Base-by-base conservation (phyloP, 257 asterid genomes). In the Lavandula angustifolia region DNA sequence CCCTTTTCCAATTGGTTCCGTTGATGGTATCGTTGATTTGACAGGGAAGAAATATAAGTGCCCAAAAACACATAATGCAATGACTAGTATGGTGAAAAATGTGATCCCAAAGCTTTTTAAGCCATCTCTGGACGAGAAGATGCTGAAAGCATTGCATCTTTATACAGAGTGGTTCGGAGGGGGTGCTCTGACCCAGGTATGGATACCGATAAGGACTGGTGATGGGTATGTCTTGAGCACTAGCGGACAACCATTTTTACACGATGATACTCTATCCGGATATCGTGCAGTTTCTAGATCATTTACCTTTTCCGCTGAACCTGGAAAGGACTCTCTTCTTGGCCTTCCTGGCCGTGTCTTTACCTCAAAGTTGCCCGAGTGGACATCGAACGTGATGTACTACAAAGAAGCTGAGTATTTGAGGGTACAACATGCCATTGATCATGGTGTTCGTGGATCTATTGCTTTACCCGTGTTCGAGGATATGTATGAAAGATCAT, bases 321-420 rank as follows among this genome's bases (percentile, higher is more conserved):
- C 59, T 0, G 79, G 68, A 53, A 62, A 81, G 9, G 82, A 79
- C 38, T 73, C 81, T 13, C 52, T 75, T 67, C 77, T 64, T 0
- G 92, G 96, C 59, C 91, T 91, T 67, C 96, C 97, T 16, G 97
- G 96, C 14, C 90, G 96, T 14, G 97, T 91, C 17, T 87, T 85
- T 68, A 60, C 75, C 33, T 85, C 96, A 12, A 81, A 80, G 66
- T 61, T 85, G 33, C 96, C 95, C 1, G 97, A 87, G 68, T 87
- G 97, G 97, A 87, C 97, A 1, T 84, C 96, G 47, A 82, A 83
- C 58, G 83, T 91, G 50, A 11, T 44, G 68, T 87, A 75, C 70
- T 87, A 91, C 47, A 81, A 59, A 37, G 63, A 78, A 70, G 77
- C 74, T 12, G 97, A 91, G 75, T 91, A 79, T 69, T 52, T 84